phyloP scores from a whole-genome alignment of 345 rosid species.

The Pistacia integerrima region DNA sequence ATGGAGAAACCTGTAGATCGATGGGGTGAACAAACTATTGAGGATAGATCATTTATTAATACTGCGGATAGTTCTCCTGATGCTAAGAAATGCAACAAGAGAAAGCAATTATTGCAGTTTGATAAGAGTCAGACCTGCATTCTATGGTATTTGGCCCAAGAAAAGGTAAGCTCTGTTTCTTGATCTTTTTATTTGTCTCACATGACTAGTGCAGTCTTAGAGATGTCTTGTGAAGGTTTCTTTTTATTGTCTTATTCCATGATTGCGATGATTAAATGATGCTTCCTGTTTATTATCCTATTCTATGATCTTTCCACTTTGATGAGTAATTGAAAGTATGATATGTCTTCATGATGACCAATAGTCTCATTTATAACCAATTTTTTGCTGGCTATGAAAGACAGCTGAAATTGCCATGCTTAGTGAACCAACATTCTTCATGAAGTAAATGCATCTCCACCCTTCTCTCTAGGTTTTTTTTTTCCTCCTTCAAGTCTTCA shows the following conservation, averaged over 20 bases:
- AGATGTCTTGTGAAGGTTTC: too few species aligned
- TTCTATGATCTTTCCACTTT: neutral
- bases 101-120: conserved; percentile 80
- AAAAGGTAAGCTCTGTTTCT: conserved; percentile 55
- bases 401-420: too few species aligned
- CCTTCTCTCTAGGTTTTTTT: too few species aligned
- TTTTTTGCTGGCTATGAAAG: neutral
- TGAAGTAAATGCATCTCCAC: too few species aligned
- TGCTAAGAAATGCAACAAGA: conserved; percentile 38
- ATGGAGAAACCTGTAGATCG: conserved; percentile 57
- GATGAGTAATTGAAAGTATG: neutral
- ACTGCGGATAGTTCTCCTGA: conserved; percentile 30
- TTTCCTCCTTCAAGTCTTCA: too few species aligned
- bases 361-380: neutral
- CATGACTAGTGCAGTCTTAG: neutral
- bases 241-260: neutral
- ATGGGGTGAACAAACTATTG: conserved; percentile 46
- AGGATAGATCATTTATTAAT: conserved; percentile 26
- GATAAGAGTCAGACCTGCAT: conserved; percentile 92
- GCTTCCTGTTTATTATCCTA: too few species aligned
- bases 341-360: neutral
- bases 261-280: too few species aligned
- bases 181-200: neutral
- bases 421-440: too few species aligned
- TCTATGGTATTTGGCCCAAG: conserved; percentile 90